A percentile compares a stretch with the other conserved stretches of the same genome.
These are phyloP conservation scores for Solanum hybrid DNA, from an alignment of 305 asterid genomes.

Conservation along the genomic window DNA sequence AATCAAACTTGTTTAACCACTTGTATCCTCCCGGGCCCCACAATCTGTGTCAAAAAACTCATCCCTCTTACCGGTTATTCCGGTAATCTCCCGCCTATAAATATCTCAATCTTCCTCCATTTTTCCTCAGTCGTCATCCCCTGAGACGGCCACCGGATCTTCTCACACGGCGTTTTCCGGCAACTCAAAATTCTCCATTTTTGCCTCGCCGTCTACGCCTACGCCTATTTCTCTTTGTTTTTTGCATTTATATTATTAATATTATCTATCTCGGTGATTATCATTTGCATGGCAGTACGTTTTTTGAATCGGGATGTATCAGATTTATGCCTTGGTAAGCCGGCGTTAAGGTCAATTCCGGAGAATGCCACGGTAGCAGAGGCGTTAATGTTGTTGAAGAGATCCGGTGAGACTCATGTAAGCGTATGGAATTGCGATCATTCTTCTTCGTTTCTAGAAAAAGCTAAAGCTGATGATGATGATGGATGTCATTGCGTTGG, in stretches of 20 bases:
- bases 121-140: neutral
- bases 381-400: constrained; percentile 42
- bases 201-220: neutral
- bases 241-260: neutral
- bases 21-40: neutral
- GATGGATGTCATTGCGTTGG: constrained; percentile 36
- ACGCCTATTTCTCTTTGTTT: neutral
- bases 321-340: constrained; percentile 81
- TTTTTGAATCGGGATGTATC: constrained; percentile 42
- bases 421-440: constrained; percentile 47
- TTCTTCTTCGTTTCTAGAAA: neutral
- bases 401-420: constrained; percentile 35
- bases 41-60: neutral
- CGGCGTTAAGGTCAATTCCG: constrained; percentile 45
- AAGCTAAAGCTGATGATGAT: neutral
- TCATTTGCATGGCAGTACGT: constrained; percentile 67
- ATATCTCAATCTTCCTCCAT: neutral
- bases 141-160: neutral
- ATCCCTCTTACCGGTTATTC: neutral
- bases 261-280: neutral
- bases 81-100: neutral
- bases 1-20: neutral
- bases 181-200: neutral
- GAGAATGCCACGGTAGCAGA: constrained; percentile 33
- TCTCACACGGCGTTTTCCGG: neutral